Evolutionary conservation across 306 rosid genomes (phyloP), one percentile per base, ranked within the genome.

Genomic region (Quercus parvula): DNA sequence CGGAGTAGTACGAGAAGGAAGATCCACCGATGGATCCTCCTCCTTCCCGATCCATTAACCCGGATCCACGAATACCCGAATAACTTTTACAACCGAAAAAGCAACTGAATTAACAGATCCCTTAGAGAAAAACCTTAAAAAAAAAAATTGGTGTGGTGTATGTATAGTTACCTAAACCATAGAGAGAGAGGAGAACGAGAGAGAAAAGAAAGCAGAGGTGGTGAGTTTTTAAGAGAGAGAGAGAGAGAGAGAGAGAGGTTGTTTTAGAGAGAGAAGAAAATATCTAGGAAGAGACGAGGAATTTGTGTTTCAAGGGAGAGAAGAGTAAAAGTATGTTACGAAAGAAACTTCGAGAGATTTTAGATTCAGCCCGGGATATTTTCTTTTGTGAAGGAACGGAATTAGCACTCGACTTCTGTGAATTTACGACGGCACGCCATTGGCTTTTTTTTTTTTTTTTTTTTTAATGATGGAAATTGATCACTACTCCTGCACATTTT

Each of bases 1-100:
- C 79, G 62, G 99, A 49, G 80, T 93, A 96, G 85, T 91, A 96
- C 46, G 46, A 38, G 89, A 89, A 87, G 84, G 96, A 89, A 85
- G 98, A 89, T 83, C 96, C 91, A 74, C 64, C 91, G 85, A 87
- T 79, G 91, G 94, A 90, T 79, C 90, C 93, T 88, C 91, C 97
- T 75, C 91, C 97, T 75, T 86, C 92, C 66, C 91, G 90, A 88
- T 91, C 97, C 97, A 95, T 96, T 55, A 22, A 33, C n/a, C 70
- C 44, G 56, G 49, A 17, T 22, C 63, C 51, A 33, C 82, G 57
- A 62, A 28, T 31, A 10, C 4, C 38, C 3, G 18, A 59, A 49
- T 35, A 44, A 28, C 33, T 63, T 35, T 27, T 30, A 75, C 9
- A 4, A 56, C 12, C 10, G 46, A 12, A 69, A 52, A 17, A 70